Evolutionary conservation across 108 stramenopile genomes (phyloP), one percentile per base, ranked within the genome.

Genomic region (Mediolabrus comicus): DNA sequence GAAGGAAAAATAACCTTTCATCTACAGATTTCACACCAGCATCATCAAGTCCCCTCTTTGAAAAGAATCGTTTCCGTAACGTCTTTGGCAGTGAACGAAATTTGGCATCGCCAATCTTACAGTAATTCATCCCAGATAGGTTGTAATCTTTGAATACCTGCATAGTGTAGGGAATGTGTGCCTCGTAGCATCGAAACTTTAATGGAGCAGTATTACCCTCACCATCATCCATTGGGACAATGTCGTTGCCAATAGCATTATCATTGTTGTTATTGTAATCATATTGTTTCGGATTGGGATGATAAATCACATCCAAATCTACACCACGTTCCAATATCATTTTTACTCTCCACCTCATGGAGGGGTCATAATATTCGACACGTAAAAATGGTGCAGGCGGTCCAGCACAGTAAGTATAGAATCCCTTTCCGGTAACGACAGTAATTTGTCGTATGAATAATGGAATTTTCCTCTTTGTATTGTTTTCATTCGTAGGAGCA

Each of bases 121-220:
- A 73, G 63, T 91, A 95, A 8, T 84, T 73, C 88, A 92, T 83
- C 5, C 94, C 94, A 3, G 94, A 83, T 56, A 95, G 53, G 49
- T 82, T 82, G 38, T 68, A 75, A 78, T 82, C 77, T 55, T 95
- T 95, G 69, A 95, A 95, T 43, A 95, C 87, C 56, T 95, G 94
- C 91, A 95, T 95, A 0, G 91, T 91, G 74, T 90, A 95, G 1
- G 94, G 94, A 49, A 95, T 95, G 56, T 95, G 94, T 27, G 90
- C 94, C 65, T 95, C 94, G 52, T 95, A 95, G 62, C 91, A 95
- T 67, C 88, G 83, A 59, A 92, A 92, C 52, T 64, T 74, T 35
- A 95, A 71, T 3, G 84, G 57, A 10, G 78, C 75, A 11, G 52
- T 59, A 14, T 34, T 59, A 13, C 36, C 60, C 2, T 59, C 74